These are phyloP conservation scores for Penicillium flavigenum DNA, from an alignment of 495 filamentous ascomycete genomes.

Conservation along the genomic window DNA sequence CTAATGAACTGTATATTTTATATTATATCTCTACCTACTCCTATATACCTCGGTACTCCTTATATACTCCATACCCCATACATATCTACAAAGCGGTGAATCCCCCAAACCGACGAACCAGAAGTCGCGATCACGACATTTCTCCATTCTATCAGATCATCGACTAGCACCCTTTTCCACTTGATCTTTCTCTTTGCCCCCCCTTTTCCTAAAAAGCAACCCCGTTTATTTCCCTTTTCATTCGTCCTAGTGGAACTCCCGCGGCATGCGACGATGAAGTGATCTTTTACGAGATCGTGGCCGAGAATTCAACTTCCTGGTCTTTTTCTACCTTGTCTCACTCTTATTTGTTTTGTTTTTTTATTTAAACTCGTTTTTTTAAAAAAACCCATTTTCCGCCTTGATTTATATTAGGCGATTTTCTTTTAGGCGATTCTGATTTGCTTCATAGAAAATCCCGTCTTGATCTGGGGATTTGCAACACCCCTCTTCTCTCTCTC, in stretches of 20 bases:
- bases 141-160: slow-evolving; percentile 53
- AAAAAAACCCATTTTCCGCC: slow-evolving; percentile 5
- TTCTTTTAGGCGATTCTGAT: slow-evolving; percentile 15
- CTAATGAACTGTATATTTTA: background rate
- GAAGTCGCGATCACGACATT: slow-evolving; percentile 49
- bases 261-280: slow-evolving; percentile 6
- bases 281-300: slow-evolving; percentile 4
- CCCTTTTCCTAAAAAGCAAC: slow-evolving; percentile 10
- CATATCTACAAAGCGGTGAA: slow-evolving; percentile 26
- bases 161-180: slow-evolving; percentile 32
- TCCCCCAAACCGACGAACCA: slow-evolving; percentile 30
- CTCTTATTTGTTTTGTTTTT: slow-evolving; percentile 2
- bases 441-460: slow-evolving; percentile 6
- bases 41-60: background rate
- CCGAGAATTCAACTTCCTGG: slow-evolving; percentile 9
- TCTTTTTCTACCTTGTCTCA: slow-evolving; percentile 1
- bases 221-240: slow-evolving; percentile 9
- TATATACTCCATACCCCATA: background rate
- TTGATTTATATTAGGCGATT: background rate
- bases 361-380: background rate
- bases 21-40: background rate
- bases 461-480: slow-evolving; percentile 30
- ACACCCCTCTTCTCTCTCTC: slow-evolving; percentile 7
- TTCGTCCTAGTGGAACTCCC: slow-evolving; percentile 12
- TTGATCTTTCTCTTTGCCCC: background rate